Conservation (phyloP, 495 filamentous ascomycete species). For the Apiosordaria backusii region DNA sequence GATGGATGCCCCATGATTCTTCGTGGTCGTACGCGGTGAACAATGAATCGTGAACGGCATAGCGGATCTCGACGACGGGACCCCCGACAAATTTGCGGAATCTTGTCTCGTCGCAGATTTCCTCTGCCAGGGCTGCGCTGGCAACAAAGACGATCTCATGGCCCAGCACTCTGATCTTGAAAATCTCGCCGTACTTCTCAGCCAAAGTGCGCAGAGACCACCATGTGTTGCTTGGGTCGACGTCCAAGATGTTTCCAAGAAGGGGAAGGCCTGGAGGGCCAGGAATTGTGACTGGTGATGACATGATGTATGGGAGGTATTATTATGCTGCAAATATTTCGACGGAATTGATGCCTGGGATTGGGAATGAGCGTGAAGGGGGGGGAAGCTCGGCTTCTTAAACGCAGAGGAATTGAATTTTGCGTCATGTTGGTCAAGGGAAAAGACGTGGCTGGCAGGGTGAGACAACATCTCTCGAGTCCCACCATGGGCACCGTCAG, state of each 20-base stretch:
- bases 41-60: conserved; percentile 58
- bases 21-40: conserved; percentile 66
- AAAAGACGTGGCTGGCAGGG: background rate
- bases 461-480: background rate
- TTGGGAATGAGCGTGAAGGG: background rate
- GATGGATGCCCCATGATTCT: conserved; percentile 64
- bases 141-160: conserved; percentile 43
- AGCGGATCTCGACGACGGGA: conserved; percentile 55
- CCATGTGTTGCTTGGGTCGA: conserved; percentile 61
- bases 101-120: conserved; percentile 64
- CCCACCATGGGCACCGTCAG: background rate
- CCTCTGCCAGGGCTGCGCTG: conserved; percentile 57
- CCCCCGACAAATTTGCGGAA: conserved; percentile 61
- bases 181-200: conserved; percentile 66
- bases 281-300: conserved; percentile 49
- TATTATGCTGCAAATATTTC: too few relatives aligned
- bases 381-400: background rate
- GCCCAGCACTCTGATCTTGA: conserved; percentile 56
- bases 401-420: background rate
- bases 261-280: conserved; percentile 63
- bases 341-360: background rate
- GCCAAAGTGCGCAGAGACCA: conserved; percentile 59
- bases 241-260: conserved; percentile 63
- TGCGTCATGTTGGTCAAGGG: background rate
- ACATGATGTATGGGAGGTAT: conserved; percentile 26